Conservation (phyloP, 345 rosid genomes). For the Corymbia maculata region DNA sequence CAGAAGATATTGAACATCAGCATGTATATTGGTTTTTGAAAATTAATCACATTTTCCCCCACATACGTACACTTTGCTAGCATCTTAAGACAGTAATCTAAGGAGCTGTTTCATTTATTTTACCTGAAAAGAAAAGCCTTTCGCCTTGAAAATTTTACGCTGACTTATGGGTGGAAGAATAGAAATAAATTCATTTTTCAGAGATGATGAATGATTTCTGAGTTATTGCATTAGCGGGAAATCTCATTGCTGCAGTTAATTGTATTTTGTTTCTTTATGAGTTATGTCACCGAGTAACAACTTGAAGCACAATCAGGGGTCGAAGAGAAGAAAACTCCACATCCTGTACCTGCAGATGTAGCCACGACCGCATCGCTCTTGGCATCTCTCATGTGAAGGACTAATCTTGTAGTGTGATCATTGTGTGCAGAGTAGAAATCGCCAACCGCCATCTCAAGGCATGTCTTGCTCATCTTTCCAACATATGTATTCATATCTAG, state of each 20-base stretch:
- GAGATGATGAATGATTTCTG: neutral
- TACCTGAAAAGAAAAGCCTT: neutral
- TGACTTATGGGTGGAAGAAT: neutral
- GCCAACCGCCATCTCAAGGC: conserved; percentile 39
- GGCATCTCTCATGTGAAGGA: conserved; percentile 26
- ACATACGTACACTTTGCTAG: neutral
- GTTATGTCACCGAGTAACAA: neutral
- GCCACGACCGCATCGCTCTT: conserved; percentile 30
- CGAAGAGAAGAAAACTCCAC: neutral
- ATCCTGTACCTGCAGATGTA: conserved; percentile 44
- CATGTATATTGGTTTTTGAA: neutral
- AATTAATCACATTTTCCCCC: neutral
- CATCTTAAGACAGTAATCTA: neutral
- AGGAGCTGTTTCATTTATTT: neutral
- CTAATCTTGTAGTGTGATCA: conserved; percentile 36
- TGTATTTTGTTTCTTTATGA: neutral
- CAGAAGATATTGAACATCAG: neutral
- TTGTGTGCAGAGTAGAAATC: conserved; percentile 35
- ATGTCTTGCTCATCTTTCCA: conserved; percentile 18
- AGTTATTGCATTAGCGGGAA: neutral
- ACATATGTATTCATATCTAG: conserved; percentile 16
- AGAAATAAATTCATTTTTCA: neutral
- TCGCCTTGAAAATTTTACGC: neutral
- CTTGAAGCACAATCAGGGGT: neutral
- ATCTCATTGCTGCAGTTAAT: neutral